Base-by-base conservation (phyloP, 768 basidiomycete species). In the Lentinula aciculospora region DNA sequence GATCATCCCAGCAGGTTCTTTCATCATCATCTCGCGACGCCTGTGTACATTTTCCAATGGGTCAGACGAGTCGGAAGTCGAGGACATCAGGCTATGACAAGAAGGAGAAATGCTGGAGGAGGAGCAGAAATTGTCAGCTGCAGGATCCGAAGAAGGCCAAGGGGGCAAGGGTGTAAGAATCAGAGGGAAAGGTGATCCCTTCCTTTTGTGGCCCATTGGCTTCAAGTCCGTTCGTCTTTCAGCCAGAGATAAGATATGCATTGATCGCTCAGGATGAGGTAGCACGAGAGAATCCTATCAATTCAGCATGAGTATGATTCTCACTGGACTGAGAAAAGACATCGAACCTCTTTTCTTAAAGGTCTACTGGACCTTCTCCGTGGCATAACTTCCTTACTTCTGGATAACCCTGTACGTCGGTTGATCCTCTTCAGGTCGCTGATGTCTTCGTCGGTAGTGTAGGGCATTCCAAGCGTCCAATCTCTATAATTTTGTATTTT, bases 161-260 rank as follows among this genome's bases (percentile, higher is more conserved):
- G 32, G 32, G 21, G 3, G 7, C 4, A 25, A 15, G 32, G 31
- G 54, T 19, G 37, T 13, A 31, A 56, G 19, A 12, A 32, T 56
- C 40, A 56, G 17, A 42, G 54, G 54, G 29, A 56, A 56, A 0
- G 54, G 54, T 15, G 54, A 56, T 29, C 54, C 54, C 45, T 29
- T 56, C 23, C 54, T 28, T 23, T 32, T 56, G n/a, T 56, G 54
- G 25, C 54, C 54, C 42, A 56, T 56, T 19, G 54, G 54, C 19
- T 42, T 44, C 54, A 56, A 19, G 28, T 42, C 40, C 10, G 32
- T 39, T 6, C 51, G 51, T 27, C 51, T 23, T 36, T 39, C 36
- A 32, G 49, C 49, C n/a, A 36, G 31, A 4, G 27, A 6, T n/a
- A 34, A 36, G 23, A 53, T 13, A 15, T 36, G n/a, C 19, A 32